Conservation (phyloP, 768 basidiomycete genomes). For the Naganishia vaughanmartiniae region DNA sequence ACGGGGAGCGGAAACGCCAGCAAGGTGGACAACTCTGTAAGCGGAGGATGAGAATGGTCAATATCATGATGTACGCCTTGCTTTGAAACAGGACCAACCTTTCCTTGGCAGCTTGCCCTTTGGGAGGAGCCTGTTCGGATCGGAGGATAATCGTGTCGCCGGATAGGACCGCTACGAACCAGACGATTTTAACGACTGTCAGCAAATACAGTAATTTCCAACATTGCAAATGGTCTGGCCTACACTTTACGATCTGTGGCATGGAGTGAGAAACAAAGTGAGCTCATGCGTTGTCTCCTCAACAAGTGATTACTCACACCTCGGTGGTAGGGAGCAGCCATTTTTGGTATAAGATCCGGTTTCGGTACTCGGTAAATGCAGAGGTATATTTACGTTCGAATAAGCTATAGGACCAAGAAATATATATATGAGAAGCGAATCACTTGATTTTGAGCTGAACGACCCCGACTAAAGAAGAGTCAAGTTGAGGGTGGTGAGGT, state of each 20-base stretch:
- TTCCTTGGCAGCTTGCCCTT: slow-evolving; percentile 87
- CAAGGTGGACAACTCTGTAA: slow-evolving; percentile 78
- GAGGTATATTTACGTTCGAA: slow-evolving; percentile 3
- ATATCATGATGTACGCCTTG: neutral
- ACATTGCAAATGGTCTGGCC: neutral
- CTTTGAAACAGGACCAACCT: slow-evolving; percentile 57
- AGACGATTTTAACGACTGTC: neutral
- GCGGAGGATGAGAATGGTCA: neutral
- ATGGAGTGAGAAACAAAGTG: neutral
- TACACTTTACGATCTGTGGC: slow-evolving; percentile 28
- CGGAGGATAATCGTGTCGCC: slow-evolving; percentile 85
- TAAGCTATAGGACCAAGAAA: neutral
- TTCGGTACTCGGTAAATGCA: neutral
- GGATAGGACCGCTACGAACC: slow-evolving; percentile 76
- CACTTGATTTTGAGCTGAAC: neutral
- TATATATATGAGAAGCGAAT: neutral
- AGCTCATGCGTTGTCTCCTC: neutral
- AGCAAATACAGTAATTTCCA: neutral
- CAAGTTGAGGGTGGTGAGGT: neutral
- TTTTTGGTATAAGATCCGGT: neutral
- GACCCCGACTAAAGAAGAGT: neutral
- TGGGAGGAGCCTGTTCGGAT: slow-evolving; percentile 61
- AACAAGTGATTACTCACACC: slow-evolving; percentile 22
- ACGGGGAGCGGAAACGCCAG: slow-evolving; percentile 78
- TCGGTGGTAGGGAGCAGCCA: slow-evolving; percentile 28